Base-by-base conservation (phyloP, 805 yeast genomes). In the Pichia thaimueangensis region DNA sequence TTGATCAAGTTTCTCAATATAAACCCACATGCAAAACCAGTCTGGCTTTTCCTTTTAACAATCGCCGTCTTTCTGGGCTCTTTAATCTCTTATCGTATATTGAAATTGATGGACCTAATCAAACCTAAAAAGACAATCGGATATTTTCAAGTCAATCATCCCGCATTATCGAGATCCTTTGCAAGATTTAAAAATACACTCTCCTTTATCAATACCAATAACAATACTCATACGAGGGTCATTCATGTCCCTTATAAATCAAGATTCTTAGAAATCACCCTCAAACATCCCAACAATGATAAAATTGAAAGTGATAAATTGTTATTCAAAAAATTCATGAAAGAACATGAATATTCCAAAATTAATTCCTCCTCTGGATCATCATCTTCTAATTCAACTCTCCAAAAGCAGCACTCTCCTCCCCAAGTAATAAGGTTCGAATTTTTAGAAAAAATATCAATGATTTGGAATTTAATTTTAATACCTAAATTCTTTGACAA, bases 401-500 rank as follows among this genome's bases (percentile, higher is more conserved):
- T 25, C n/a, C n/a, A 15, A 12, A 6, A 30, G n/a, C 22, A 30
- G 9, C 16, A 29, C 31, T 19, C 13, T 8, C 42, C 45, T 16
- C n/a, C n/a, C n/a, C n/a, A n/a, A n/a, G 20, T 42, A 6, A 47
- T 56, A 7, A 57, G 80, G 55, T 80, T 86, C 21, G 74, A 74
- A 52, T 86, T 87, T 53, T 61, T 86, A 45, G 76, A 77, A 47
- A 94, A 88, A 64, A 65, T 87, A 49, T 66, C 68, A 30, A 83
- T 89, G 27, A 74, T 89, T 31, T 83, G 94, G 82, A 73, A 77
- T 53, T 47, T 58, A 21, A 83, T 89, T 30, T 67, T 89, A 50
- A 78, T 88, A n/a, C 97, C 97, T 0, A 75, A 74, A 41, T 58
- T 83, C 47, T 70, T 74, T 45, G 78, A 84, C 48, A 78, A 76